A percentile compares a stretch with the other conserved stretches of the same genome.
phyloP scores from a whole-genome alignment of 768 basidiomycete species.

The Hericium rajendrae region DNA sequence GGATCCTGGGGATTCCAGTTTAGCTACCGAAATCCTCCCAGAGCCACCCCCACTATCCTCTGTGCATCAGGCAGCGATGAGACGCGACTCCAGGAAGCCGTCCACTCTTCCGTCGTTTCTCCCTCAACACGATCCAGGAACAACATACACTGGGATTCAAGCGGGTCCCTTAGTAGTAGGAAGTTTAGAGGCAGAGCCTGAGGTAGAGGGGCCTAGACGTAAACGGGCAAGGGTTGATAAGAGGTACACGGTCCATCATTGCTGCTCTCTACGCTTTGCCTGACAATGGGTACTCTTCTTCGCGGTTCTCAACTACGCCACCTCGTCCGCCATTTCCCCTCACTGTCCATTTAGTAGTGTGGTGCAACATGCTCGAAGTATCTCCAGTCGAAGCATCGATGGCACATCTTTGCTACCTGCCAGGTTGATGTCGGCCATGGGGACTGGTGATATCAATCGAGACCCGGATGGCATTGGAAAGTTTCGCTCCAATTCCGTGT shows the following conservation, averaged over 20 bases:
- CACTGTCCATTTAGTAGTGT: neutral
- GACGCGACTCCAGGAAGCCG: constrained; percentile 77
- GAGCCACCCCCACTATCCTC: constrained; percentile 72
- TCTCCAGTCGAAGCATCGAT: neutral
- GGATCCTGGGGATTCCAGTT: constrained; percentile 42
- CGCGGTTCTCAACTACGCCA: too few species aligned
- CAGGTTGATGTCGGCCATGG: too few species aligned
- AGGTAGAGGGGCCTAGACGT: constrained; percentile 55
- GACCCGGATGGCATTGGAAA: constrained; percentile 51
- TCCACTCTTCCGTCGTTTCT: constrained; percentile 65
- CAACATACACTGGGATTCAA: constrained; percentile 75
- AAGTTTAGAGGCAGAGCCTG: constrained; percentile 32
- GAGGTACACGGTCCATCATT: constrained; percentile 39
- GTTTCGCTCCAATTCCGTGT: constrained; percentile 51
- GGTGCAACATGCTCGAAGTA: neutral
- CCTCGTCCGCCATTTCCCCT: neutral
- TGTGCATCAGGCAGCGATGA: constrained; percentile 53
- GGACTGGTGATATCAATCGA: constrained; percentile 12
- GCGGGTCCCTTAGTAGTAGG: constrained; percentile 44
- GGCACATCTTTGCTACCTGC: too few species aligned
- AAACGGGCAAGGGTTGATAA: constrained; percentile 70
- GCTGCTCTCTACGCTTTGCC: neutral
- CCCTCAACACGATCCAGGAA: constrained; percentile 77
- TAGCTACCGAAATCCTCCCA: constrained; percentile 86
- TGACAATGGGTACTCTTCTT: neutral